Percentiles rank a stretch among this genome's conserved stretches.
These are phyloP conservation scores for Globisporangium barbulae DNA, from an alignment of 352 stramenopile species.

Conservation along the genomic window DNA sequence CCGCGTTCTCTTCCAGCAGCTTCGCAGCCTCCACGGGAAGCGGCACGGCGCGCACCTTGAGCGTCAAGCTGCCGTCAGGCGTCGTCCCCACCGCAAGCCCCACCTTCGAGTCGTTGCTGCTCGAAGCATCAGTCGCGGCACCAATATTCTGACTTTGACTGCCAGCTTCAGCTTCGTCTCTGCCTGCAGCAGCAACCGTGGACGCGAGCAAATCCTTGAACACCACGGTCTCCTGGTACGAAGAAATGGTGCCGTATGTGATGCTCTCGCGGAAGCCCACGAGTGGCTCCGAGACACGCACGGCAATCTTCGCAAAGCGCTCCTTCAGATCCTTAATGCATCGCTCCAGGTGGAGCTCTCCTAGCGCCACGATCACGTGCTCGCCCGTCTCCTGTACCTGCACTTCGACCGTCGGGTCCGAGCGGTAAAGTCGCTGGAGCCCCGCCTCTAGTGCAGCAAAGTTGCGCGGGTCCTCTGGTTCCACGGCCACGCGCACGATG, in stretches of 20 bases:
- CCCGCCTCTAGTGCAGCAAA: constrained; percentile 84
- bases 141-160: constrained; percentile 1
- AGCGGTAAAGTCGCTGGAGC: constrained; percentile 89
- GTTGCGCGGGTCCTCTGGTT: constrained; percentile 83
- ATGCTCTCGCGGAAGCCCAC: constrained; percentile 91
- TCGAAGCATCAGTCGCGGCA: constrained; percentile 13
- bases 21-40: constrained; percentile 59
- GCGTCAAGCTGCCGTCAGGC: constrained; percentile 57
- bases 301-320: constrained; percentile 81
- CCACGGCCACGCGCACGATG: constrained; percentile 91
- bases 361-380: constrained; percentile 88
- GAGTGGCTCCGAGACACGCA: constrained; percentile 83
- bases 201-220: constrained; percentile 62
- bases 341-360: constrained; percentile 90
- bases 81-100: constrained; percentile 58
- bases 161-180: constrained; percentile 16
- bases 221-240: constrained; percentile 64
- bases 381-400: constrained; percentile 88
- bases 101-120: constrained; percentile 15
- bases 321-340: constrained; percentile 91
- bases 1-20: constrained; percentile 74
- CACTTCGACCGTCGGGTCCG: constrained; percentile 92
- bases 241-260: constrained; percentile 49
- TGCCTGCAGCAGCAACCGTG: constrained; percentile 1
- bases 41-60: constrained; percentile 78